Conservation (phyloP, 2,329 filamentous ascomycete species). For the Hypoxylon rubiginosum region DNA sequence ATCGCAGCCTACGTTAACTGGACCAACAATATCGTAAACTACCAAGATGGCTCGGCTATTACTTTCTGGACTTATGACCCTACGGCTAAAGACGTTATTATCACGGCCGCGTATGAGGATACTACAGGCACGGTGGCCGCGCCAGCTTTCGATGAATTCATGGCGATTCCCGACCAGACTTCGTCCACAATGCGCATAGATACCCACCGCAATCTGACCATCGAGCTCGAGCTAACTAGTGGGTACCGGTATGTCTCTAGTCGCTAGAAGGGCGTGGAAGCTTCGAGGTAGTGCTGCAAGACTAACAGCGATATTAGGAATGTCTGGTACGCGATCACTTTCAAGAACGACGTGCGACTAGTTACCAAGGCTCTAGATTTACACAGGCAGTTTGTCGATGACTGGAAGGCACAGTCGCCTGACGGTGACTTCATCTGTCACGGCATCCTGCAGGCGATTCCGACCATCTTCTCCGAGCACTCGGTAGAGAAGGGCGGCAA, state of each 20-base stretch:
- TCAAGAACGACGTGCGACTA: constrained; percentile 34
- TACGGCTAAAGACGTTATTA: constrained; percentile 22
- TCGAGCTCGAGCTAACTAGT: constrained; percentile 27
- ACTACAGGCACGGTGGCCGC: constrained; percentile 13
- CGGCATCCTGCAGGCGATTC: constrained; percentile 55
- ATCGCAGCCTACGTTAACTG: constrained; percentile 36
- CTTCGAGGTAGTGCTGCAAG: not conserved
- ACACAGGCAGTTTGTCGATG: constrained; percentile 55
- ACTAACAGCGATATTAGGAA: constrained; percentile 17
- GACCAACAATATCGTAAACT: constrained; percentile 24
- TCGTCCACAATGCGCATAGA: constrained; percentile 26
- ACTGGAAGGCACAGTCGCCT: constrained; percentile 47
- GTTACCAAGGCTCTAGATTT: constrained; percentile 54
- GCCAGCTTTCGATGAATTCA: constrained; percentile 30
- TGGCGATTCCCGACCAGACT: constrained; percentile 23
- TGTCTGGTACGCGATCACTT: constrained; percentile 35
- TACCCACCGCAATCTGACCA: constrained; percentile 24
- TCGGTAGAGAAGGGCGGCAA: constrained; percentile 56
- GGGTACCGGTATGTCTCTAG: constrained; percentile 25
- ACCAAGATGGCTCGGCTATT: constrained; percentile 31
- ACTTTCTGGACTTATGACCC: constrained; percentile 38
- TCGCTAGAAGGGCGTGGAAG: not conserved
- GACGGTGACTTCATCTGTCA: constrained; percentile 52
- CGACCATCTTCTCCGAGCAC: constrained; percentile 53
- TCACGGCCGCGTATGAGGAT: constrained; percentile 33